Base-by-base conservation (phyloP, 2,329 filamentous ascomycete species). In the Scedosporium dehoogii region DNA sequence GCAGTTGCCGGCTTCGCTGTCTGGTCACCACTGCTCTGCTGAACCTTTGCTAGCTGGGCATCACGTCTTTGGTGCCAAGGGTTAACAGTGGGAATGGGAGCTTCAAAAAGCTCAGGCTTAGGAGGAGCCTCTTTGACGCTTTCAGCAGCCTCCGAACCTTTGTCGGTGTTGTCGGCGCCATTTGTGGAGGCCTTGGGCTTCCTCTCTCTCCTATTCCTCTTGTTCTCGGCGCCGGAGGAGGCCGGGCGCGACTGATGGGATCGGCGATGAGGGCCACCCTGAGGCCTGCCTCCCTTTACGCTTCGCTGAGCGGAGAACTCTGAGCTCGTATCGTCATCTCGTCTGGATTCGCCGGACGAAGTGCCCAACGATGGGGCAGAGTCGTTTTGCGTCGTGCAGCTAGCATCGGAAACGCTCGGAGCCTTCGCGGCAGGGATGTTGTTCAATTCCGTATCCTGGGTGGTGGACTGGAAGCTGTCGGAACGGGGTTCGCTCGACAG, bases 51-150 rank as follows among this genome's bases (percentile, higher is more conserved):
- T 65, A 81, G 78, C 55, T 80, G 76, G 57, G 85, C 86, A 69
- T 91, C 87, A 68, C 83, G 87, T 62, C 92, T 85, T 74, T 92
- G 85, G 65, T 87, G 83, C 93, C 94, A 99, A 65, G 92, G 79
- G 73, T 99, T 99, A 63, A 97, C 89, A 1, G 85, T 74, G 0
- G 94, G 94, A 53, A 90, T 81, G 33, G 91, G 89, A 18, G 93
- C 93, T 64, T 94, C 91, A 57, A 88, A 87, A 51, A 96, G 79
- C 68, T 88, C 83, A 55, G 85, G 76, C 69, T 87, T 85, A 68
- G 83, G 60, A 56, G 60, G 77, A 14, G 78, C 78, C 64, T 84
- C 77, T 64, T 83, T 81, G 67, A 84, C 84, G 68, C 86, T 84
- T 66, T 86, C 85, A 55, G 81, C 78, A 18, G 82, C 78, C 29